A percentile compares a stretch with the other conserved stretches of the same genome.
These are phyloP conservation scores for Meyerozyma carpophila DNA, from an alignment of 1,139 yeast species.

Conservation along the genomic window DNA sequence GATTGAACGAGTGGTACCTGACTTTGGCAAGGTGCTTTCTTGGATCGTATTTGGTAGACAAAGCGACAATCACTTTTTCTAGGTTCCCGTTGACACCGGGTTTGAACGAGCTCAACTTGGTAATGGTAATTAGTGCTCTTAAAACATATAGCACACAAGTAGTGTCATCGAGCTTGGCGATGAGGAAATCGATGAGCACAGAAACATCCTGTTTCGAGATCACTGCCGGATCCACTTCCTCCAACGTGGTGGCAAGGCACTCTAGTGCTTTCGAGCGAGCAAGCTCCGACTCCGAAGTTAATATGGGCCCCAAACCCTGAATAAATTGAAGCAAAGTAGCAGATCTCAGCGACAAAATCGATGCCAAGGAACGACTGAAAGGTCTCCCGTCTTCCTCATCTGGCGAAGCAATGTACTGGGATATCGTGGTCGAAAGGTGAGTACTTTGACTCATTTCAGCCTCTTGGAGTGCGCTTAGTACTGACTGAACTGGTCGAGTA, in stretches of 20 bases:
- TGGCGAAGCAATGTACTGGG: neutral
- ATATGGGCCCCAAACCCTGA: conserved; percentile 19
- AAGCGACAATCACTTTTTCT: conserved; percentile 31
- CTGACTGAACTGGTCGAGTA: too few species aligned
- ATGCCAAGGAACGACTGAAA: neutral
- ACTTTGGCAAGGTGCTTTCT: conserved; percentile 59
- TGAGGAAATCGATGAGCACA: conserved; percentile 62
- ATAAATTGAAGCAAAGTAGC: neutral
- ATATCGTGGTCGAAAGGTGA: neutral
- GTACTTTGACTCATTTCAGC: neutral
- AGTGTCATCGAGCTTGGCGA: conserved; percentile 63
- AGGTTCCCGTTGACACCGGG: conserved; percentile 19
- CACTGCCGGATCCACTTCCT: conserved; percentile 22
- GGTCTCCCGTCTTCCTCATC: neutral
- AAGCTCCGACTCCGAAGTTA: conserved; percentile 63
- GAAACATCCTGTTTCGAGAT: conserved; percentile 58
- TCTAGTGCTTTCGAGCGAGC: conserved; percentile 49
- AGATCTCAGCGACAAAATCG: neutral
- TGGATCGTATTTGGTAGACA: conserved; percentile 52
- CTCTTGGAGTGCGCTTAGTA: neutral
- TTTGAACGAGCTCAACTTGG: conserved; percentile 42
- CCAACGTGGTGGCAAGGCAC: conserved; percentile 53
- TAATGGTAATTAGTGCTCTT: conserved; percentile 49
- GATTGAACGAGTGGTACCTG: conserved; percentile 54
- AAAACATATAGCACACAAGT: conserved; percentile 49